Conservation (phyloP, 129 eudicot genomes). For the Flaveria trinervia region DNA sequence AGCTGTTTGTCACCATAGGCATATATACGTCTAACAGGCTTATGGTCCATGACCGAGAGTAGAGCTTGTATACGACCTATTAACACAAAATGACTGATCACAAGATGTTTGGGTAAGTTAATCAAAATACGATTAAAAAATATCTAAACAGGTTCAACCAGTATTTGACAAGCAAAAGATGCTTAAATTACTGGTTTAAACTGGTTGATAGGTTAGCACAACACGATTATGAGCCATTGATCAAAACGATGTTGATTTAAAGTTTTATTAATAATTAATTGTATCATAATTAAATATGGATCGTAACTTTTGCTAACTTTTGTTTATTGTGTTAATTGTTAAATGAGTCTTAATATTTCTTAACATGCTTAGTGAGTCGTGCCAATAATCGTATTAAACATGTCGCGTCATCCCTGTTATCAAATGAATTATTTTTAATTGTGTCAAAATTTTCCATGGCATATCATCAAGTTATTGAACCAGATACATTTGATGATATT, state of each 20-base stretch:
- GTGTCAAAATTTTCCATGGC: background rate
- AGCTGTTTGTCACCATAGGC: no score
- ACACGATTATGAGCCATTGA: background rate
- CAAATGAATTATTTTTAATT: background rate
- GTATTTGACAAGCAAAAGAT: background rate
- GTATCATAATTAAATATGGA: background rate
- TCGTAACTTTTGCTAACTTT: background rate
- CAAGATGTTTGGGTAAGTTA: no score
- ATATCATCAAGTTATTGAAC: no score
- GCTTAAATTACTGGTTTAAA: background rate
- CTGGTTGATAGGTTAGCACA: background rate
- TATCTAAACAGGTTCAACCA: background rate
- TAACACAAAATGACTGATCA: no score
- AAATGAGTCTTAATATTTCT: background rate
- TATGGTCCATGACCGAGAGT: no score
- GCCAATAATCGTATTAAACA: background rate
- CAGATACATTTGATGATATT: no score
- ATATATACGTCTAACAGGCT: no score
- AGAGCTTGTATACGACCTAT: no score
- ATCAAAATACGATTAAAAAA: background rate
- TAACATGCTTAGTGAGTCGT: background rate
- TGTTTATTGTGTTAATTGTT: background rate
- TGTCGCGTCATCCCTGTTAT: background rate
- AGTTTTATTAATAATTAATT: background rate
- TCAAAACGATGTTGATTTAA: background rate